phyloP scores from a whole-genome alignment of 441 rosid genomes.

The Aleurites moluccanus region DNA sequence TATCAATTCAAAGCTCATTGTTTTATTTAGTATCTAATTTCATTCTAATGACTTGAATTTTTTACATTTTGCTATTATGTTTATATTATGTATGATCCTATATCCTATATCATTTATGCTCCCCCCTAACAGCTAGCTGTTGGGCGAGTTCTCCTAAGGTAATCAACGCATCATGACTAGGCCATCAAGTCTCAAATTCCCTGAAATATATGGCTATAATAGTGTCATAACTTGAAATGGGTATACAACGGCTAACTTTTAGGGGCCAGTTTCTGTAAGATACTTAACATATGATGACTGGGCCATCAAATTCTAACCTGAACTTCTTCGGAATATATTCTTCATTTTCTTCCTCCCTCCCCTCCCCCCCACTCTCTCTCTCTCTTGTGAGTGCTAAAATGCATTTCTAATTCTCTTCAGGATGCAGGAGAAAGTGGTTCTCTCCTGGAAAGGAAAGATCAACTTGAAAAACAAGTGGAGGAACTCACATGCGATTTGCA shows the following conservation, averaged over 20 bases:
- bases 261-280: too few species aligned
- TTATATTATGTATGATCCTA: background rate
- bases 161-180: background rate
- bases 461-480: constrained; percentile 18
- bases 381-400: constrained; percentile 13
- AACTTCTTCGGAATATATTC: background rate
- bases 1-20: background rate
- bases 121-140: background rate
- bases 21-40: background rate
- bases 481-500: constrained; percentile 18
- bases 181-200: background rate
- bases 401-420: constrained; percentile 27
- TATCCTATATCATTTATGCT: too few species aligned
- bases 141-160: background rate
- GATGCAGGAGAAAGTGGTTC: constrained; percentile 15
- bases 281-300: too few species aligned
- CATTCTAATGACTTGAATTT: background rate
- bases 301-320: too few species aligned
- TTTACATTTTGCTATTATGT: background rate
- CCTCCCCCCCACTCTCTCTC: background rate
- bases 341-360: background rate
- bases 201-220: too few species aligned
- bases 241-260: too few species aligned
- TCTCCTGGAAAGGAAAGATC: constrained; percentile 10
- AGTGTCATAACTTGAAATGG: too few species aligned